Percentiles rank a stretch among this genome's conserved stretches.
phyloP scores from a whole-genome alignment of 2,329 filamentous ascomycete species.

The Diplodia seriata region DNA sequence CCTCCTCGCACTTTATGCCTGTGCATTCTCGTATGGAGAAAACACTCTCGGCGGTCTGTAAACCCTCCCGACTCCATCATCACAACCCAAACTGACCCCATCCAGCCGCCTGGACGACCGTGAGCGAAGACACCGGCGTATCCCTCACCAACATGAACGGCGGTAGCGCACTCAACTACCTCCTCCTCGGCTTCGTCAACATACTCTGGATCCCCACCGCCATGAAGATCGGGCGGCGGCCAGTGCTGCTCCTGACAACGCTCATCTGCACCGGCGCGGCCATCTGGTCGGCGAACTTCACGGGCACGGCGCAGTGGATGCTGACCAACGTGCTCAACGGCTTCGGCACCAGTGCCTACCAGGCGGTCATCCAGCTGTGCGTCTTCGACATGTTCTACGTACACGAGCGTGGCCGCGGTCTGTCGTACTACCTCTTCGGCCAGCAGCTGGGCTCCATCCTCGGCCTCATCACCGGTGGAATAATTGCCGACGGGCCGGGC shows the following conservation, averaged over 20 bases:
- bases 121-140: slow-evolving; percentile 50
- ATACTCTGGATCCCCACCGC: slow-evolving; percentile 51
- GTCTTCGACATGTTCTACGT: slow-evolving; percentile 52
- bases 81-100: background rate
- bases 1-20: slow-evolving; percentile 51
- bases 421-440: slow-evolving; percentile 50
- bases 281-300: slow-evolving; percentile 44
- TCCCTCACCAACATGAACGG: slow-evolving; percentile 52
- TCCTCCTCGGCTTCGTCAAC: slow-evolving; percentile 52
- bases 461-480: slow-evolving; percentile 48
- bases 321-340: slow-evolving; percentile 43
- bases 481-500: slow-evolving; percentile 45
- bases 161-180: slow-evolving; percentile 51
- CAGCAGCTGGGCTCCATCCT: slow-evolving; percentile 51
- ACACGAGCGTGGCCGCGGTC: slow-evolving; percentile 48
- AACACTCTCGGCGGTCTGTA: slow-evolving; percentile 46
- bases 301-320: slow-evolving; percentile 44
- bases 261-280: slow-evolving; percentile 42
- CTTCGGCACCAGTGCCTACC: slow-evolving; percentile 48
- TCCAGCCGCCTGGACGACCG: slow-evolving; percentile 50
- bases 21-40: slow-evolving; percentile 51
- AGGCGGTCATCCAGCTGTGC: slow-evolving; percentile 50
- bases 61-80: background rate
- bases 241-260: slow-evolving; percentile 48
- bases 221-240: slow-evolving; percentile 50